Base-by-base conservation (phyloP, 352 stramenopile genomes). In the Globisporangium canariense region DNA sequence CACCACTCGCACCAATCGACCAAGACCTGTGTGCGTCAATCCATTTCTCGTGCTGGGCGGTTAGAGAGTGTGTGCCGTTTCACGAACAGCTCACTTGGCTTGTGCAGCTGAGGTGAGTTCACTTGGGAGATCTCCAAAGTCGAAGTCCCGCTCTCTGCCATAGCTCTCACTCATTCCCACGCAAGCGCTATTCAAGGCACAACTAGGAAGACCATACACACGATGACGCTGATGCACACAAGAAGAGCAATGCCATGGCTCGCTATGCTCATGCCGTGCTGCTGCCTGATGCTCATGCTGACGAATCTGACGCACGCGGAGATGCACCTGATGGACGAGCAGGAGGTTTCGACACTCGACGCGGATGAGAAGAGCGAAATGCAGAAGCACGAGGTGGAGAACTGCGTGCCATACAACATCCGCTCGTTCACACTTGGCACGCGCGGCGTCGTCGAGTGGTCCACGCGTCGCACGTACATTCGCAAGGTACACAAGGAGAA, bases 401-500 rank as follows among this genome's bases (percentile, higher is more conserved):
- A 94, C 73, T 94, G 83, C 67, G 83, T 91, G 62, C 86, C 83
- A 14, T 88, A 89, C 72, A 77, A 90, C 70, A 86, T 94, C 47
- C 77, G 76, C 45, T 92, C 83, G 47, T 90, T 84, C 57, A 62
- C 85, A 20, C 57, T 90, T n/a, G 80, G 75, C 51, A 62, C 62
- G 9, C 71, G 73, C 22, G 83, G 70, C 6, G 73, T 91, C 0
- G 73, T 94, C 36, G 81, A 91, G 69, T 94, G 86, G 81, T 68
- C 77, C 36, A 91, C 83, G 47, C 74, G 78, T 32, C 74, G 86
- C 46, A 91, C 85, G 7, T 91, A 90, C 64, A 88, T 92, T 56
- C 73, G 58, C 50, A 88, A 85, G 25, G 79, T 92, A 22, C 74
- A 82, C 61, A 71, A 64, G 36, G 67, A 74, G 49, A 51, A 73